Percentiles rank a stretch among this genome's conserved stretches.
Evolutionary conservation across 2,329 filamentous ascomycete species (phyloP).

Genomic region (Ascochyta lentis): DNA sequence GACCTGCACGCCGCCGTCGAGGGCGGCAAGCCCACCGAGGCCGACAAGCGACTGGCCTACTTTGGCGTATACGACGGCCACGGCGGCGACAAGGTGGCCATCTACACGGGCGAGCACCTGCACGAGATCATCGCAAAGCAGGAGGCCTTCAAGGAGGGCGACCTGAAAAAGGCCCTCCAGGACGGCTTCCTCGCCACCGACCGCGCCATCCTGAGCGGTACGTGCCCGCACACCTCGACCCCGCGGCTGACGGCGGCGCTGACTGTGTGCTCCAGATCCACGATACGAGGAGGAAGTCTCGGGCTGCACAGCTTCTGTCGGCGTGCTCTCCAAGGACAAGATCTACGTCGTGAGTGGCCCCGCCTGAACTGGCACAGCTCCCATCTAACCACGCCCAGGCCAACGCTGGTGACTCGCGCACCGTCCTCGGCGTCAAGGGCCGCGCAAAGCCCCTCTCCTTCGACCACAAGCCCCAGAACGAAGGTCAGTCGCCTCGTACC

Average conservation of each 20-base stretch:
- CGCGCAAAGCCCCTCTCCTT: constrained; percentile 98
- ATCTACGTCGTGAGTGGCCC: constrained; percentile 86
- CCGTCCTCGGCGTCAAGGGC: constrained; percentile 94
- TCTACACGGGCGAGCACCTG: constrained; percentile 90
- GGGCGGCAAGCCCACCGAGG: constrained; percentile 63
- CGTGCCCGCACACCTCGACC: constrained; percentile 22
- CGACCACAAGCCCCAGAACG: constrained; percentile 98
- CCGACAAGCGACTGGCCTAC: constrained; percentile 82
- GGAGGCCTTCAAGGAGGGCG: constrained; percentile 86
- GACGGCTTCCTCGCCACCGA: constrained; percentile 97
- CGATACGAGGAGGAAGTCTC: constrained; percentile 98
- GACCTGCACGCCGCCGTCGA: constrained; percentile 74
- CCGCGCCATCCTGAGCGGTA: constrained; percentile 94
- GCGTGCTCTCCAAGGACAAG: constrained; percentile 86
- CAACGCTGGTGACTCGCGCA: constrained; percentile 95
- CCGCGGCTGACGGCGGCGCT: constrained; percentile 27
- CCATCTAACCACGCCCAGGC: constrained; percentile 64
- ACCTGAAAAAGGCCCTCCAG: constrained; percentile 95
- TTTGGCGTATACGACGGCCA: constrained; percentile 99
- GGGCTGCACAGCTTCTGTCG: constrained; percentile 93
- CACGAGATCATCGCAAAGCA: constrained; percentile 95
- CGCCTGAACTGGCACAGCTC: not conserved
- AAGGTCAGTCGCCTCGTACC: constrained; percentile 65
- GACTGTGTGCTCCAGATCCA: constrained; percentile 69
- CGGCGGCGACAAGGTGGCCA: constrained; percentile 93